These are phyloP conservation scores for Remersonia thermophila DNA, from an alignment of 2,329 filamentous ascomycete species.

Conservation along the genomic window DNA sequence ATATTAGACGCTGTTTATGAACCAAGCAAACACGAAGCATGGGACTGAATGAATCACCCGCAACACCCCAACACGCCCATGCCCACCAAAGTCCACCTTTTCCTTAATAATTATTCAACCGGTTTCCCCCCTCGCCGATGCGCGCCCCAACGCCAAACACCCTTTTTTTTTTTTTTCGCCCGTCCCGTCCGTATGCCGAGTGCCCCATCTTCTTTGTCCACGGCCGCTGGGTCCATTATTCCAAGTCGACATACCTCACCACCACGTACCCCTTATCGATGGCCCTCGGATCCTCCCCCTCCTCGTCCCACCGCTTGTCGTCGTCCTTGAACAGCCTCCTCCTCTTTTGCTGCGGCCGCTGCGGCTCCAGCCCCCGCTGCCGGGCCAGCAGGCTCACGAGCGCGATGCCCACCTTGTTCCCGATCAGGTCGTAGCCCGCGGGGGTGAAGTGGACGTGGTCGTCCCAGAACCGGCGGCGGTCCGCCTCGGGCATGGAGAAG, in stretches of 20 bases:
- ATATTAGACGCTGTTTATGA: neutral
- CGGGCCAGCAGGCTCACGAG: conserved; percentile 33
- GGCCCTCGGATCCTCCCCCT: conserved; percentile 32
- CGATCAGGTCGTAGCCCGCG: conserved; percentile 51
- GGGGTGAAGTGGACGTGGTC: conserved; percentile 48
- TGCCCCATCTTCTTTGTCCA: too few species aligned
- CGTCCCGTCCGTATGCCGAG: too few species aligned
- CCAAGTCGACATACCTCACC: conserved; percentile 39
- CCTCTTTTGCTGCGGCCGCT: conserved; percentile 15
- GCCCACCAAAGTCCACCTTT: too few species aligned
- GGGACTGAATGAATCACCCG: too few species aligned
- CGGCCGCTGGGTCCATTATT: too few species aligned
- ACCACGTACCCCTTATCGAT: conserved; percentile 43
- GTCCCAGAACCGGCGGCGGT: conserved; percentile 42
- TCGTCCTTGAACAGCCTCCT: conserved; percentile 24
- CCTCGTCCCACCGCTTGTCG: conserved; percentile 36
- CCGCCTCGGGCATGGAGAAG: conserved; percentile 32
- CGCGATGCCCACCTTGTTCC: conserved; percentile 40
- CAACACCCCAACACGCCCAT: too few species aligned
- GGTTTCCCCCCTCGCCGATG: too few species aligned
- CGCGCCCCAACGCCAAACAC: too few species aligned
- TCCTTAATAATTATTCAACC: too few species aligned
- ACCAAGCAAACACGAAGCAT: neutral
- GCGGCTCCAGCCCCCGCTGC: conserved; percentile 9
- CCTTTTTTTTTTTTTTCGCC: too few species aligned